phyloP scores from a whole-genome alignment of 306 rosid species.

The Cyamopsis tetragonoloba region DNA sequence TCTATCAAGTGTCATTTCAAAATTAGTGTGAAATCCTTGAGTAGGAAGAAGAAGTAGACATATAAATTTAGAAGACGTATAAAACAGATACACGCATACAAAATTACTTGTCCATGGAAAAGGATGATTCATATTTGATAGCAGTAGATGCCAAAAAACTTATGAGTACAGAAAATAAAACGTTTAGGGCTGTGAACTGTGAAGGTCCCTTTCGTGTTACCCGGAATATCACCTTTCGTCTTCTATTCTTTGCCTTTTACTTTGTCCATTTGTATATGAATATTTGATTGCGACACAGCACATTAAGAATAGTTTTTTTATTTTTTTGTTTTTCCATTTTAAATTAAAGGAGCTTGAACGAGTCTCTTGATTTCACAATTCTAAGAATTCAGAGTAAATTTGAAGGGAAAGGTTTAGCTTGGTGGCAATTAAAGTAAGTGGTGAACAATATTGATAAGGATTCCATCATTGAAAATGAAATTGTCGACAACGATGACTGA shows the following conservation, averaged over 20 bases:
- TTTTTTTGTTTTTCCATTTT: no score
- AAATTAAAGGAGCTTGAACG: neutral
- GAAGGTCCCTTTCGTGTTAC: neutral
- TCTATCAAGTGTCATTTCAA: neutral
- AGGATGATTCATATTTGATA: no score
- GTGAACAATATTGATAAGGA: neutral
- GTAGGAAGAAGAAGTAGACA: neutral
- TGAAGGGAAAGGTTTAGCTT: conserved; percentile 1
- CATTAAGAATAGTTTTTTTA: neutral
- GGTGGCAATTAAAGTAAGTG: neutral
- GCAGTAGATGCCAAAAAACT: no score
- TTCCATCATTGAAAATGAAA: neutral
- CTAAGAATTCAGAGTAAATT: neutral
- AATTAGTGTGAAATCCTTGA: neutral
- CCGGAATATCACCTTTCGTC: neutral
- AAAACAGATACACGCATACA: neutral
- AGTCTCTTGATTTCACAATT: neutral
- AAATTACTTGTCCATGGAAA: no score
- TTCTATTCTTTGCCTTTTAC: neutral
- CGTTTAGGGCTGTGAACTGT: neutral
- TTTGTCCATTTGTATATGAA: neutral
- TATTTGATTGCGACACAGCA: neutral
- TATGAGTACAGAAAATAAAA: no score
- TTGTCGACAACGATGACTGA: neutral
- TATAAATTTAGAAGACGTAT: conserved; percentile 1